phyloP scores from a whole-genome alignment of 306 rosid species.

The Rosa multiflora region DNA sequence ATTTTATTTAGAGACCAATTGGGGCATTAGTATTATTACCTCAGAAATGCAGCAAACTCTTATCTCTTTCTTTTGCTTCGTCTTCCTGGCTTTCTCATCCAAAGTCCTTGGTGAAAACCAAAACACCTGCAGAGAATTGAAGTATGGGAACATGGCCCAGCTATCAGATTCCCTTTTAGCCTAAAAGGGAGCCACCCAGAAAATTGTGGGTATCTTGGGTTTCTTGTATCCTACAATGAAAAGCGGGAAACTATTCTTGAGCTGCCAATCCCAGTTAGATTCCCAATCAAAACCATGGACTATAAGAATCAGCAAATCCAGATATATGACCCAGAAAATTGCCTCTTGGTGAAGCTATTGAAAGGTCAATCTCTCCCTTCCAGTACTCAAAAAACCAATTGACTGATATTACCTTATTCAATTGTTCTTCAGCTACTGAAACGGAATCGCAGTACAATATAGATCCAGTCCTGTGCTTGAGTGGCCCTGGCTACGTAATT shows the following conservation, averaged over 20 bases:
- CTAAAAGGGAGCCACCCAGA: conserved; percentile 25
- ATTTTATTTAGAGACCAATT: too few relatives aligned
- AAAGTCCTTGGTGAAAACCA: not conserved
- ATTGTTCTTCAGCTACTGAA: conserved; percentile 19
- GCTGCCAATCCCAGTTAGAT: conserved; percentile 27
- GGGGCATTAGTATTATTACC: too few relatives aligned
- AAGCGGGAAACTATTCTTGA: conserved; percentile 15
- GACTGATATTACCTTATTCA: not conserved
- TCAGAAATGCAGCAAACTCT: not conserved
- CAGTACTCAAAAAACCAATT: not conserved
- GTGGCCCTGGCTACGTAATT: conserved; percentile 10
- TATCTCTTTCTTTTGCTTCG: not conserved
- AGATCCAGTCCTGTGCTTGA: not conserved
- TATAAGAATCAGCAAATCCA: conserved; percentile 30
- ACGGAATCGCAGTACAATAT: not conserved
- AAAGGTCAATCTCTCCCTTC: conserved; percentile 22
- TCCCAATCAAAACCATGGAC: conserved; percentile 22
- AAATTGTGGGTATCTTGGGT: conserved; percentile 29
- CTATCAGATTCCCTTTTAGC: conserved; percentile 34
- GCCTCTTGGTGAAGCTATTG: conserved; percentile 9
- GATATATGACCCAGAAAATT: conserved; percentile 7
- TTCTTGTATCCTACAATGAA: conserved; percentile 30
- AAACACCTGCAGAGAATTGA: too few relatives aligned
- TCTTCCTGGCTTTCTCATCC: conserved; percentile 8
- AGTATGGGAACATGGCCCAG: not conserved